Evolutionary conservation across 2,329 filamentous ascomycete species (phyloP), one percentile per base, ranked within the genome.

Genomic region (Dactylellina drechsleri): DNA sequence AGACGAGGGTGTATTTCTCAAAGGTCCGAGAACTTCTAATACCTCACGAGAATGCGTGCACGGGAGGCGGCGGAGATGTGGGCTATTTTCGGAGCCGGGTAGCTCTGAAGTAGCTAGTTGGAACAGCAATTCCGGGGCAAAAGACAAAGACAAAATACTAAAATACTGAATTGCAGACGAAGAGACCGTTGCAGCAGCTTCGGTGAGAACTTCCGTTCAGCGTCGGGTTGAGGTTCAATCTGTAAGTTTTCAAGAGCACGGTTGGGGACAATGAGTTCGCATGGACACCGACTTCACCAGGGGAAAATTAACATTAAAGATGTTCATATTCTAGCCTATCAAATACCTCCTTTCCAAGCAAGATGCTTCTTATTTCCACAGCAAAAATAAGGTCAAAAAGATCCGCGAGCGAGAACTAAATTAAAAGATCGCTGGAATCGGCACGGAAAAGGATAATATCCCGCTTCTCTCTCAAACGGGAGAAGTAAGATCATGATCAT

Each of bases 111-210:
- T 31, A 43, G 56, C 49, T 45, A 62, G 40, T 12, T 53, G n/a
- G 45, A 58, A 57, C n/a, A 61, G 59, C 49, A 26, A 60, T 59
- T 41, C 70, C 41, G 70, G 70, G 62, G 61, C 60, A 62, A 62
- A 36, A 7, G 10, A 10, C 31, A 2, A 36, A 36, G 6, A 36
- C 31, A 36, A 36, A 36, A 36, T 36, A 57, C 6, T 10, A 56
- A 60, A 62, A 49, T 16, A 50, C 56, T 53, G 54, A 36, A 18
- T 47, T 10, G 31, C 18, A 31, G 28, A 52, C 45, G 45, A 41
- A 50, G 58, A 54, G 54, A 59, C 56, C 56, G 36, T 56, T 61
- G 61, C 61, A 66, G 31, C n/a, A 66, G 31, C n/a, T 49, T 56
- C 61, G 56, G 56, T 66, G 41, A 26, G 65, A 66, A 45, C 54